Evolutionary conservation across 2,329 filamentous ascomycete genomes (phyloP), one percentile per base, ranked within the genome.

Genomic region (Thermoascus crustaceus): DNA sequence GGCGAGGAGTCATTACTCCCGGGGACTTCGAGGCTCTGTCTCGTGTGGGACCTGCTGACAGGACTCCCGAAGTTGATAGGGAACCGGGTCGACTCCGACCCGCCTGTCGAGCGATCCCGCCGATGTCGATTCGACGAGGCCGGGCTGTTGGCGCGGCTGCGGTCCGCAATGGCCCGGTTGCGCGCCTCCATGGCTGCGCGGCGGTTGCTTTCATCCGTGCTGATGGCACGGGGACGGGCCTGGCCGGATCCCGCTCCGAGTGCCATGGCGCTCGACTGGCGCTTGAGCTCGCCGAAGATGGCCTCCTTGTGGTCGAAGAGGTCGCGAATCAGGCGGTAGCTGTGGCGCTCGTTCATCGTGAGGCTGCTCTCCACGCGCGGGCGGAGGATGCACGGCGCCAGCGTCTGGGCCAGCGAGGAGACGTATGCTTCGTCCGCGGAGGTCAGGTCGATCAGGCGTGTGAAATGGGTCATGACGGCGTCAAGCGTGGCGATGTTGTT

Each of bases 401-500:
- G 70, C 4, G 71, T 67, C 17, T 78, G 78, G 2, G 87, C 84
- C 24, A 98, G 75, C 23, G 79, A 69, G 8, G 80, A 58, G 38
- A 94, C 67, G 55, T 94, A 98, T 27, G 78, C 68, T 56, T 98
- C 91, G 48, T 94, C 89, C 20, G 91, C 91, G 9, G 89, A 96
- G 2, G 91, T 98, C 44, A 98, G 73, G 60, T 98, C 91, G 55
- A 98, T 93, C 41, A 98, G 71, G 41, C 91, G 84, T 24, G 89
- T 95, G 60, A 98, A 96, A 64, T 98, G 91, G 47, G 94, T 96
- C 73, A 93, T 94, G 57, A 94, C 84, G 25, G 91, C 91, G 61
- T 98, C 91, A 40, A 98, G 78, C n/a, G 91, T 96, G 31, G 91
- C 91, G 60, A 98, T 98, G 60, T 98, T 98, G 45, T 91, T 87